phyloP scores from a whole-genome alignment of 495 filamentous ascomycete species.

The Poronia punctata region DNA sequence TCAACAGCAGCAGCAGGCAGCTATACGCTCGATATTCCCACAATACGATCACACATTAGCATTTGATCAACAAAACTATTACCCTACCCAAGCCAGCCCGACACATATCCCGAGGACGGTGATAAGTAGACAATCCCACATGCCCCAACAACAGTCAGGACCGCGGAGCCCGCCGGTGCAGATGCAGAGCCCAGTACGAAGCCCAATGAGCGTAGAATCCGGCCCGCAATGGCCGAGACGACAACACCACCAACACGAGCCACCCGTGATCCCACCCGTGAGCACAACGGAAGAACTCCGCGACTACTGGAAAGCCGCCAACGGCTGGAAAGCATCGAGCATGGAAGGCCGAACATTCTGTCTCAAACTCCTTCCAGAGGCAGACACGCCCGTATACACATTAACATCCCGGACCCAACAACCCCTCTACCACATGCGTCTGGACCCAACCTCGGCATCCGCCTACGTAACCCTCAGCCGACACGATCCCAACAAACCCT shows the following conservation, averaged over 20 bases:
- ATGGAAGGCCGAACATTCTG: conserved; percentile 46
- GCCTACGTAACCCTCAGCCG: conserved; percentile 46
- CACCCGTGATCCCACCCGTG: conserved; percentile 36
- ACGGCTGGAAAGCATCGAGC: conserved; percentile 46
- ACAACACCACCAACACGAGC: conserved; percentile 34
- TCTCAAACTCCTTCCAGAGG: conserved; percentile 40
- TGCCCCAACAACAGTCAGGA: conserved; percentile 32
- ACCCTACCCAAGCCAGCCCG: conserved; percentile 49
- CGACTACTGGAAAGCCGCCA: conserved; percentile 48
- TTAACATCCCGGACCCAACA: conserved; percentile 39
- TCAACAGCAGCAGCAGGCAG: conserved; percentile 28
- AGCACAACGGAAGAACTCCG: conserved; percentile 46
- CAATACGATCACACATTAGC: conserved; percentile 68
- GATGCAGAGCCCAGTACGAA: conserved; percentile 26
- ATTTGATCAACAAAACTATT: conserved; percentile 62
- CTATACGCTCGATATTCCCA: conserved; percentile 62
- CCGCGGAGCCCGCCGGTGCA: conserved; percentile 17
- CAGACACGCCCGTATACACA: conserved; percentile 45
- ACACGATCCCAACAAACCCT: conserved; percentile 46
- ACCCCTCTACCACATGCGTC: conserved; percentile 45
- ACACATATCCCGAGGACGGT: conserved; percentile 48
- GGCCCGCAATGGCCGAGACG: conserved; percentile 29
- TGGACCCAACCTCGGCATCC: conserved; percentile 49
- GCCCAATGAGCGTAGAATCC: conserved; percentile 23
- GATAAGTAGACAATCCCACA: conserved; percentile 51